phyloP scores from a whole-genome alignment of 2,329 filamentous ascomycete genomes.

The Phaeosphaeriaceae sp. region DNA sequence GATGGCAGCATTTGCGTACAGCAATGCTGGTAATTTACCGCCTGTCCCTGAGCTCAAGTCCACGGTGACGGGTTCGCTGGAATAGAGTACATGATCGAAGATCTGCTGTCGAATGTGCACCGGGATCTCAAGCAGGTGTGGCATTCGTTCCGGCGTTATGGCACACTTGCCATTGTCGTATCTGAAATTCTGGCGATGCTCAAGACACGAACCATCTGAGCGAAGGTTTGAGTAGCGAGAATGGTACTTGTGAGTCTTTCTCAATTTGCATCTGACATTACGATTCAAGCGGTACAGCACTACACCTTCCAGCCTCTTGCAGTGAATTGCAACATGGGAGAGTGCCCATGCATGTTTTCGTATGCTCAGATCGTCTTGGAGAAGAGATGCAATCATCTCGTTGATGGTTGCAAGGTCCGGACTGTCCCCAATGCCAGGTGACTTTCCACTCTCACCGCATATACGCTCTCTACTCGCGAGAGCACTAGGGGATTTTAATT shows the following conservation, averaged over 20 bases:
- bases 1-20: not conserved
- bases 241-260: not conserved
- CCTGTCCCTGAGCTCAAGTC: not conserved
- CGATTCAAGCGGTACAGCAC: not conserved
- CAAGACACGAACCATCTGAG: not conserved
- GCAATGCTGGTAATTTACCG: not conserved
- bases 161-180: not conserved
- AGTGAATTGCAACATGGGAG: not conserved
- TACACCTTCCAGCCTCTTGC: not conserved
- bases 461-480: not conserved
- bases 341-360: not conserved
- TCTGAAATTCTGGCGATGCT: not conserved
- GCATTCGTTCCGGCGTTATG: not conserved
- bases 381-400: not conserved
- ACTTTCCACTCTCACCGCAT: not conserved
- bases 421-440: not conserved
- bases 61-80: not conserved
- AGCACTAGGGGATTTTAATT: not conserved
- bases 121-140: not conserved
- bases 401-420: not conserved
- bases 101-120: not conserved
- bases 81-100: not conserved
- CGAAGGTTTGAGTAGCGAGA: not conserved
- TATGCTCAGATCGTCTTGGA: not conserved
- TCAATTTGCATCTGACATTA: not conserved